Base-by-base conservation (phyloP, 2,329 filamentous ascomycete genomes). In the Elsinoe perseae region DNA sequence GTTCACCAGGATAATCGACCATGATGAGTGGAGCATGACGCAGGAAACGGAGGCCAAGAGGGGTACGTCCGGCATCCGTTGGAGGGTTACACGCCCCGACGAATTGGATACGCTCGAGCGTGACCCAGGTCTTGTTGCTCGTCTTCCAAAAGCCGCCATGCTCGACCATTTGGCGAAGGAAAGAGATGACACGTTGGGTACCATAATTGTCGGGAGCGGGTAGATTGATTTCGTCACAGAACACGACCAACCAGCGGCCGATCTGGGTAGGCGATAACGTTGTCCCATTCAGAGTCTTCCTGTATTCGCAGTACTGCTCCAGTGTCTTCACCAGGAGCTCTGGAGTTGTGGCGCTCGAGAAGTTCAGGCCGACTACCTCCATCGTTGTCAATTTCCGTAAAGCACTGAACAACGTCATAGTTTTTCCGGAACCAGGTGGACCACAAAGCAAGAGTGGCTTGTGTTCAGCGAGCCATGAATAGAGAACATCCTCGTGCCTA, bases 81-180 rank as follows among this genome's bases (percentile, higher is more conserved):
- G 93, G 93, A 64, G 93, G 95, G 72, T 99, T 99, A 71, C 93
- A 99, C 66, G 93, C 93, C 64, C 93, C 93, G 54, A 99, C 95
- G 63, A 99, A 99, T 68, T 99, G 93, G 65, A 99, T 97, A 43
- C 95, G 87, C 68, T 98, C 95, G 18, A 98, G 81, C 4, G 89
- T 95, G 52, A 98, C 93, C 93, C 93, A 99, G 3, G 87, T 90
- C 76, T 95, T 96, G 73, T 97, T 95, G 0, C 88, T 88, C 0
- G 95, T 95, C 63, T 92, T 83, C 95, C 95, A 99, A 81, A 98
- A 99, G 27, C 93, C 93, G 64, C 97, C 97, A 68, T 98, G 93
- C 71, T 99, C 93, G 50, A 99, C 91, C 60, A 99, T 83, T 70
- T 99, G 93, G 64, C 95, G 85, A 62, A 99, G 73, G 80, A 99